Conservation (phyloP, 2,329 filamentous ascomycete genomes). For the Corynespora cassiicola region DNA sequence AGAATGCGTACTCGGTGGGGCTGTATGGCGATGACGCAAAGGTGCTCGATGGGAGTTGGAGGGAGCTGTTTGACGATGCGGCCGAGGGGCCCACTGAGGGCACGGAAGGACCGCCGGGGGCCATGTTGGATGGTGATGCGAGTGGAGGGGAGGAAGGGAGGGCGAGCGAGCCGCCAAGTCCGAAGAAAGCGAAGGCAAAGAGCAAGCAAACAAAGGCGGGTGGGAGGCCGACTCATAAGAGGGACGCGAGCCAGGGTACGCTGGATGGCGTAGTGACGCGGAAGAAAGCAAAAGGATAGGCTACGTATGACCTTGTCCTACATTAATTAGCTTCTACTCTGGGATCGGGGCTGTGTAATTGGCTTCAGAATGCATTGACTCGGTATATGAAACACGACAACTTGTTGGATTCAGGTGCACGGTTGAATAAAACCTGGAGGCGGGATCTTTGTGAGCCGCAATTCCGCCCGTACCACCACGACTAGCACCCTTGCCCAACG, state of each 20-base stretch:
- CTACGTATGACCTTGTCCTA: too few species aligned
- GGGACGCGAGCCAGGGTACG: slow-evolving; percentile 61
- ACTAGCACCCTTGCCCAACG: too few species aligned
- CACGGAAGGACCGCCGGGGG: slow-evolving; percentile 46
- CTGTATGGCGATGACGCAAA: slow-evolving; percentile 68
- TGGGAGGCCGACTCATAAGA: too few species aligned
- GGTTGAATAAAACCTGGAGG: too few species aligned
- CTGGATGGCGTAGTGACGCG: slow-evolving; percentile 37
- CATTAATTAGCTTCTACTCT: too few species aligned
- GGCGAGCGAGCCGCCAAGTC: slow-evolving; percentile 10
- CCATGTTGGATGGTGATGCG: slow-evolving; percentile 38
- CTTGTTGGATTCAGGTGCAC: too few species aligned
- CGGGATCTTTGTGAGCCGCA: too few species aligned
- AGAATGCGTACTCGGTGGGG: slow-evolving; percentile 70
- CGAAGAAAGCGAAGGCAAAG: slow-evolving; percentile 51
- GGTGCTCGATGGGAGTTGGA: slow-evolving; percentile 68
- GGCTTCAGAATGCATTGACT: too few species aligned
- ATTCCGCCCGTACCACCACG: too few species aligned
- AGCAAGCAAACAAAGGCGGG: slow-evolving; percentile 62
- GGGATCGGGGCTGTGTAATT: too few species aligned
- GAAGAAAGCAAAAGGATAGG: slow-evolving; percentile 35
- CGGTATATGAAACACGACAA: too few species aligned
- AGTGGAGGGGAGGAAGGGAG: slow-evolving; percentile 20
- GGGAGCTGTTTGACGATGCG: slow-evolving; percentile 54
- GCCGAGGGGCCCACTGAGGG: slow-evolving; percentile 55